Evolutionary conservation across 805 yeast genomes (phyloP).

Genomic region (Starmerella stellata): DNA sequence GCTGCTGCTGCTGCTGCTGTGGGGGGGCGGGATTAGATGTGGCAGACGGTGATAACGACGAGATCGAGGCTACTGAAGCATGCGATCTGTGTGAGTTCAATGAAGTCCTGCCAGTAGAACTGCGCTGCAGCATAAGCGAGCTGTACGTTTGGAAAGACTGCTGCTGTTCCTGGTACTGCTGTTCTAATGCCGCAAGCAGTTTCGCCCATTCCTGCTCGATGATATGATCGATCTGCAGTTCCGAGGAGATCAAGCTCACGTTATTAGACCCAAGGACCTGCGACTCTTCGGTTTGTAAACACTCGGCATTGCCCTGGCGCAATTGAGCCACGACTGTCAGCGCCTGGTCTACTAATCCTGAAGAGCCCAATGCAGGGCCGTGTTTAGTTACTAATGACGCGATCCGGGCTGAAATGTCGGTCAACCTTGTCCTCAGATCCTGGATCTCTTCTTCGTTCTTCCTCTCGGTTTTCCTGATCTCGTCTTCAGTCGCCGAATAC

Average conservation of each 20-base stretch:
- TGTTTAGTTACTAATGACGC: background rate
- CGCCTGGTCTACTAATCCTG: background rate
- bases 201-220: conserved; percentile 24
- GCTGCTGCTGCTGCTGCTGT: too few species aligned
- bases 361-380: background rate
- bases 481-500: background rate
- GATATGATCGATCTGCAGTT: conserved; percentile 8
- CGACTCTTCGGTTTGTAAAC: background rate
- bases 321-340: background rate
- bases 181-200: conserved; percentile 23
- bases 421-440: background rate
- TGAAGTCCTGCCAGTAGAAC: background rate
- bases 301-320: background rate
- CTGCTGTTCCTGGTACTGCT: conserved; percentile 17
- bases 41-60: too few species aligned
- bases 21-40: too few species aligned
- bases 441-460: background rate
- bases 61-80: background rate
- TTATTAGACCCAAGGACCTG: background rate
- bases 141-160: background rate
- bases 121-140: background rate
- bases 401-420: background rate
- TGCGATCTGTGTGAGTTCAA: background rate
- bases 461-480: background rate
- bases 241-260: conserved; percentile 3